phyloP scores from a whole-genome alignment of 208 protist species.

The Crithidia brevicula region DNA sequence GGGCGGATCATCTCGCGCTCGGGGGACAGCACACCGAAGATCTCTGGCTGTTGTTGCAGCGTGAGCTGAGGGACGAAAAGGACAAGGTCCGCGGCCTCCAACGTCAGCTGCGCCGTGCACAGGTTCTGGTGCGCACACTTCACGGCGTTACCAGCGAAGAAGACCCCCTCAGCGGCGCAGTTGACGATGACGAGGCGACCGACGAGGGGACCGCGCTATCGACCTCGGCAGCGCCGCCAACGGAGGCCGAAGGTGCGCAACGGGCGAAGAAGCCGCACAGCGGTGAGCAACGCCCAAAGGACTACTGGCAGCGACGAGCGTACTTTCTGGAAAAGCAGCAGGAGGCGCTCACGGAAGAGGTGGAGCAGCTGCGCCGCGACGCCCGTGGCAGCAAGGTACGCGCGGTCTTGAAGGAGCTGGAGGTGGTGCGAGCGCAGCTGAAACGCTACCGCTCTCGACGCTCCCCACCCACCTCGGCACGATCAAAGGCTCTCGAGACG shows the following conservation, averaged over 20 bases:
- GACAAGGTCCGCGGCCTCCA: constrained; percentile 41
- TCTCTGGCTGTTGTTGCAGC: constrained; percentile 27
- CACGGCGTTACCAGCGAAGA: constrained; percentile 21
- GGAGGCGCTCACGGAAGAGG: constrained; percentile 31
- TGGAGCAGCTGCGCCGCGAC: constrained; percentile 42
- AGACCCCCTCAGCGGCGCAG: background rate
- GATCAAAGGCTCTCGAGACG: no score
- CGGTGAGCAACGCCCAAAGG: constrained; percentile 3
- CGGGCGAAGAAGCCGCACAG: background rate
- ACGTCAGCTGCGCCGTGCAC: constrained; percentile 39
- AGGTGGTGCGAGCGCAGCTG: constrained; percentile 44
- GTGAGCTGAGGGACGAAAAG: constrained; percentile 39
- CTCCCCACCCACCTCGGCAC: background rate
- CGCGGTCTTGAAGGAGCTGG: constrained; percentile 45
- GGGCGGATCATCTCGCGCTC: background rate
- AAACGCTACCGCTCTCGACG: constrained; percentile 19
- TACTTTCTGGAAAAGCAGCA: constrained; percentile 45
- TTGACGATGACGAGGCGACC: background rate
- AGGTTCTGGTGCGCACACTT: constrained; percentile 29
- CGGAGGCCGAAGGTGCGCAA: background rate
- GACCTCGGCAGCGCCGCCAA: no score
- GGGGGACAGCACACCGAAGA: constrained; percentile 27
- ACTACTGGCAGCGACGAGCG: constrained; percentile 37
- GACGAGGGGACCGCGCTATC: no score
- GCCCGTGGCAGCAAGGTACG: constrained; percentile 45